These are phyloP conservation scores for Bassia scoparia DNA, from an alignment of 148 eudicot species.

Conservation along the genomic window DNA sequence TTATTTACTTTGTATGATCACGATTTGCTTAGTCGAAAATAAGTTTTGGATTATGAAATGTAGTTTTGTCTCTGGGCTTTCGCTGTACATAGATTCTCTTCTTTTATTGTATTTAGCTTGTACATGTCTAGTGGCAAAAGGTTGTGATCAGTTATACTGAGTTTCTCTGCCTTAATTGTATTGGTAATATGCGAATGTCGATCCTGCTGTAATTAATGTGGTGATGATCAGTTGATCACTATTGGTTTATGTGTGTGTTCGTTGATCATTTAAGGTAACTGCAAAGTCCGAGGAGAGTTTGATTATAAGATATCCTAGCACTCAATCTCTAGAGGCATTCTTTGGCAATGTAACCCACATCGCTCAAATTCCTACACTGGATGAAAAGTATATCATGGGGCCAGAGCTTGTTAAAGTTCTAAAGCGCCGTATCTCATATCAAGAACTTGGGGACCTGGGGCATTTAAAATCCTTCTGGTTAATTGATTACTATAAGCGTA, in stretches of 20 bases:
- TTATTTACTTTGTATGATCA: too few relatives aligned
- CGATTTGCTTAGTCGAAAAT: not conserved
- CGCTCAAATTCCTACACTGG: slow-evolving; percentile 50
- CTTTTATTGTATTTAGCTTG: slow-evolving; percentile 42
- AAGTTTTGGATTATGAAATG: not conserved
- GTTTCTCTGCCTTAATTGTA: not conserved
- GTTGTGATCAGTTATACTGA: not conserved
- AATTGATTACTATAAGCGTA: slow-evolving; percentile 14
- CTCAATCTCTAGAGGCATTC: slow-evolving; percentile 44
- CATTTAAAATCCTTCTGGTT: slow-evolving; percentile 58
- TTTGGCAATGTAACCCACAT: slow-evolving; percentile 34
- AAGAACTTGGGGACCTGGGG: slow-evolving; percentile 39
- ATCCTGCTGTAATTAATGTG: not conserved
- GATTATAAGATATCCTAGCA: slow-evolving; percentile 64
- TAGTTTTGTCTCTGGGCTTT: too few relatives aligned
- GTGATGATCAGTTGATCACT: not conserved
- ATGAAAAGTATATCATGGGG: slow-evolving; percentile 60
- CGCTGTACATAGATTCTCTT: too few relatives aligned
- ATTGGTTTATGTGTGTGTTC: slow-evolving; percentile 17
- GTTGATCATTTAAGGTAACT: slow-evolving; percentile 48
- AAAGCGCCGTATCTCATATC: slow-evolving; percentile 37
- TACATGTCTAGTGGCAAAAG: not conserved
- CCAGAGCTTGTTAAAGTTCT: slow-evolving; percentile 44
- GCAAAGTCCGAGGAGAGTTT: slow-evolving; percentile 56
- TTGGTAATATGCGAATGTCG: not conserved